Base-by-base conservation (phyloP, 495 filamentous ascomycete genomes). In the Aspergillus sclerotioniger region DNA sequence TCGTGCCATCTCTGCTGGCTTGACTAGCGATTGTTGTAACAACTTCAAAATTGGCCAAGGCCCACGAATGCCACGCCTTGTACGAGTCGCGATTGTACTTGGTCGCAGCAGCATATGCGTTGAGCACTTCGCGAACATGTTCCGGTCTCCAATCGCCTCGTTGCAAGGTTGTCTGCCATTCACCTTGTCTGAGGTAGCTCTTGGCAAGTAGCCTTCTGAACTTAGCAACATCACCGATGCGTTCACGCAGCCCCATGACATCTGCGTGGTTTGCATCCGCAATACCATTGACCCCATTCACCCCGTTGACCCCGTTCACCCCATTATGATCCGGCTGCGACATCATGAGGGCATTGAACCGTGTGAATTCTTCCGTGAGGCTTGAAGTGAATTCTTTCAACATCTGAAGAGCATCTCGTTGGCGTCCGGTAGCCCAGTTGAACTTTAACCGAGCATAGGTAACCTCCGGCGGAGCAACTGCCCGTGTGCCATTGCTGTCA, bases 1-100 rank as follows among this genome's bases (percentile, higher is more conserved):
- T 60, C 12, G 65, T 59, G 28, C 68, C 68, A 48, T 88, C 85
- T 13, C 81, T 79, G 60, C 84, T 87, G 9, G 78, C 77, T 47
- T 86, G 74, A 25, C 83, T 81, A 17, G 83, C 80, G 56, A 93
- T 80, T 3, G 88, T 83, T 54, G 90, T 96, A 25, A 98, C 92
- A 41, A 98, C 92, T 70, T 99, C 93, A 65, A 98, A 99, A 69
- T 99, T 99, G 16, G 95, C 94, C 43, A 98, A 76, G n/a, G 94
- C 94, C 94, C 95, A 99, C 3, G 94, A 86, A 70, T 99, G 94
- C 94, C 94, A 99, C 17, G 94, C 94, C 72, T 98, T 99, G 74
- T 99, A 98, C 80, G 92, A 99, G 54, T 88, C 86, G 46, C 87
- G 85, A 61, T 98, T 90, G 73, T 95, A 96, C 21, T 89, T 84